Evolutionary conservation across 148 eudicot genomes (phyloP).

Genomic region (Persicaria tinctoria): DNA sequence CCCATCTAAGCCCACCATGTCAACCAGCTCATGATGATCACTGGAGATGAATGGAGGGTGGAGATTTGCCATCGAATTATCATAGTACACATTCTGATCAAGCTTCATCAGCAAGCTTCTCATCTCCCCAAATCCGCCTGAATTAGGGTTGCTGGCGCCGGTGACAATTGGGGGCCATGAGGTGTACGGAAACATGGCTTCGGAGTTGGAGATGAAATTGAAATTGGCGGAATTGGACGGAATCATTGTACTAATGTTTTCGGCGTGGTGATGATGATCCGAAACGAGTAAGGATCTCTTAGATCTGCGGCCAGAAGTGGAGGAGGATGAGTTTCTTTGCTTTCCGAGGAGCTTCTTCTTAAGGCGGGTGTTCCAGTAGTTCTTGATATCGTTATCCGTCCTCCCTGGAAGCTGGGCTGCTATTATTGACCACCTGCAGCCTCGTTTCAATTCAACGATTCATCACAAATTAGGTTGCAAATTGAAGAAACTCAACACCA

Average conservation of each 20-base stretch:
- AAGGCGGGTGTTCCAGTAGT: constrained; percentile 8
- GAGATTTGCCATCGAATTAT: background rate
- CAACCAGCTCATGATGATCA: background rate
- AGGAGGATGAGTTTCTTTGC: background rate
- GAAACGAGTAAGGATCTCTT: background rate
- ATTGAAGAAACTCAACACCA: background rate
- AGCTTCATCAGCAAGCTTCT: background rate
- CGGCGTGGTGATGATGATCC: background rate
- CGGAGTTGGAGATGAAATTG: background rate
- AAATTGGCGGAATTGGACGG: background rate
- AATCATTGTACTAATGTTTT: background rate
- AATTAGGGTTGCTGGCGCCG: background rate
- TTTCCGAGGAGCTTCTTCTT: constrained; percentile 7
- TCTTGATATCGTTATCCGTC: constrained; percentile 9
- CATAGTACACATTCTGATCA: constrained; percentile 6
- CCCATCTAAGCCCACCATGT: background rate
- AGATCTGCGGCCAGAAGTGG: background rate
- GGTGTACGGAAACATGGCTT: constrained; percentile 6
- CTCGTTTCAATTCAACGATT: background rate
- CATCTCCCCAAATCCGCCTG: background rate
- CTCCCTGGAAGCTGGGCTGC: constrained; percentile 11
- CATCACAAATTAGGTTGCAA: background rate
- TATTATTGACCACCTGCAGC: constrained; percentile 12
- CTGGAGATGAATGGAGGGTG: background rate
- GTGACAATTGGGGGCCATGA: background rate